Base-by-base conservation (phyloP, 805 yeast genomes). In the Saturnispora kantuleensis region DNA sequence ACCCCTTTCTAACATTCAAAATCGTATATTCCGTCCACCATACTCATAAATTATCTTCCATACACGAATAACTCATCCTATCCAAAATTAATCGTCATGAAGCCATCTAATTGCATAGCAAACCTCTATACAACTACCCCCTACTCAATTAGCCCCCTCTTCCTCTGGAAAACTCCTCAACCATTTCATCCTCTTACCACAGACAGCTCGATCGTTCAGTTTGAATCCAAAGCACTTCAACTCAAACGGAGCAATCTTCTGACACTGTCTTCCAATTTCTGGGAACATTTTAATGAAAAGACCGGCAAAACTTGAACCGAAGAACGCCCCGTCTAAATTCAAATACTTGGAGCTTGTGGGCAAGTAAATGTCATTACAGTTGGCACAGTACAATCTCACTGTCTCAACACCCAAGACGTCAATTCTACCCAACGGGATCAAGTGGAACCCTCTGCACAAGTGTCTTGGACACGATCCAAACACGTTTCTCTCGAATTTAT, bases 151-250 rank as follows among this genome's bases (percentile, higher is more conserved):
- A 21, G 26, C 89, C 36, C 69, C 76, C 15, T 66, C 71, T 3
- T 77, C 72, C 37, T 67, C 66, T 3, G 97, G 97, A 51, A 74
- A 69, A 60, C 78, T 79, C 54, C 97, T 76, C 50, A 90, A 70
- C 98, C 98, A 93, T 56, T 74, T 75, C 97, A 93, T 93, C 54
- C 97, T 74, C n/a, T 94, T 89, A 0, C 98, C 98, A 39, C 84
- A 73, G 29, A 73, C 67, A 38, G 95, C 81, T 44, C 66, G 58
- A 58, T 85, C 90, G 55, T 83, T 77, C 28, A 93, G 71, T 53
- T 76, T 76, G 69, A 93, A 93, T 1, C 98, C 98, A 66, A 85
- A 93, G 39, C 89, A 71, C 59, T 80, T 84, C 56, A 88, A 73
- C 41, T 84, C 83, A 59, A 73, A 81, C 47, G 69, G 74, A 51